Base-by-base conservation (phyloP, 495 filamentous ascomycete genomes). In the Aspergillus cristatus region DNA sequence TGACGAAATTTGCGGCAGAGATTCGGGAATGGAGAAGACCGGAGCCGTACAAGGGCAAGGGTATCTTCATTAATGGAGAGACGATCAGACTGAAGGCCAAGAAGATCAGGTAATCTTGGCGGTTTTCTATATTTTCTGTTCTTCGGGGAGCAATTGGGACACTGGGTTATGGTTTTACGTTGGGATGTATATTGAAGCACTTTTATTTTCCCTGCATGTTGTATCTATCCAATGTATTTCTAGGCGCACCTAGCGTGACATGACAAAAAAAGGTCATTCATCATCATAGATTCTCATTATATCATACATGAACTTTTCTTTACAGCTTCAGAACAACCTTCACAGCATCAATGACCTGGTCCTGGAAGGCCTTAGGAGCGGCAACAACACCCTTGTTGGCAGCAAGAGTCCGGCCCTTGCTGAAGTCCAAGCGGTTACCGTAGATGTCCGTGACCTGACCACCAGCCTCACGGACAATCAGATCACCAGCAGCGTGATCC, bases 31-130 rank as follows among this genome's bases (percentile, higher is more conserved):
- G 91, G 91, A 79, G 93, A 60, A 71, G 68, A 43, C 91, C 91
- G 28, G 91, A 98, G 63, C 91, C 93, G 35, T 98, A 97, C 65
- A 98, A 98, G 78, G 91, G 91, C 37, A 96, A 98, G 78, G 91
- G 91, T 53, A 96, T 98, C 45, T 98, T 97, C 50, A 76, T 97
- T 41, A 90, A 95, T 57, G 84, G 85, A 34, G 90, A 98, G 72
- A 96, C 87, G 3, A 95, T 98, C 70, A 89, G 80, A 74, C 60
- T 98, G 58, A 98, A 98, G 77, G 78, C 84, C 42, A 96, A 94
- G 81, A 98, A 97, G 80, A 94, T 97, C 63, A 95, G 94, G 74
- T 98, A 57, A 54, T 49, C 44, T 39, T 28, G 28, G 38, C 28
- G 43, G 37, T 47, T 33, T 39, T 36, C 38, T 24, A 24, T 8